Conservation (phyloP, 495 filamentous ascomycete genomes). For the Aspergillus hancockii region DNA sequence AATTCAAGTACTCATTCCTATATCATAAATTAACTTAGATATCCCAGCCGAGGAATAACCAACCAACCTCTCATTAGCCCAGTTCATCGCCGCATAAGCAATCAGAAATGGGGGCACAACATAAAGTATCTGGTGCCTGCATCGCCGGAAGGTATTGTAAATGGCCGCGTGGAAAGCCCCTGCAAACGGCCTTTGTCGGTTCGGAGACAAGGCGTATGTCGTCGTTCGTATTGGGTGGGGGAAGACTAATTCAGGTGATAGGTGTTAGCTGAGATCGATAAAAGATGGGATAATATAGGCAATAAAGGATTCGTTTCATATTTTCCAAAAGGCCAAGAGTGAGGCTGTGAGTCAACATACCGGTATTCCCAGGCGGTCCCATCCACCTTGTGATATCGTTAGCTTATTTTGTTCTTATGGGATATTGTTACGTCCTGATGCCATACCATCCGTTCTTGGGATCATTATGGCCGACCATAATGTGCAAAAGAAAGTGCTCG, state of each 20-base stretch:
- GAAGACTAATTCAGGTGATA: not conserved
- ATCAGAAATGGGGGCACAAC: not conserved
- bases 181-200: not conserved
- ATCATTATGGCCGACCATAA: too few relatives aligned
- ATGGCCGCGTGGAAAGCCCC: not conserved
- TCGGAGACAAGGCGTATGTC: not conserved
- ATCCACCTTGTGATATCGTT: not conserved
- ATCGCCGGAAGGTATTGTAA: not conserved
- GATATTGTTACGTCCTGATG: too few relatives aligned
- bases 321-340: too few relatives aligned
- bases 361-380: too few relatives aligned
- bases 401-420: not conserved
- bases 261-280: too few relatives aligned
- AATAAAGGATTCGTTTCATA: too few relatives aligned
- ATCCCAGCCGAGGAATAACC: too few relatives aligned
- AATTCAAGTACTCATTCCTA: not conserved
- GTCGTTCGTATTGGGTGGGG: not conserved
- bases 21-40: too few relatives aligned
- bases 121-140: not conserved
- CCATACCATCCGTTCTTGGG: too few relatives aligned
- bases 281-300: too few relatives aligned
- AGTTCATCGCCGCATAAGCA: not conserved
- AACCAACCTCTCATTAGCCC: not conserved
- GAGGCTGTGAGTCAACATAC: too few relatives aligned
- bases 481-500: too few relatives aligned